Percentiles rank a stretch among this genome's conserved stretches.
Evolutionary conservation across 2,329 filamentous ascomycete genomes (phyloP).

Genomic region (Fusarium algeriense): DNA sequence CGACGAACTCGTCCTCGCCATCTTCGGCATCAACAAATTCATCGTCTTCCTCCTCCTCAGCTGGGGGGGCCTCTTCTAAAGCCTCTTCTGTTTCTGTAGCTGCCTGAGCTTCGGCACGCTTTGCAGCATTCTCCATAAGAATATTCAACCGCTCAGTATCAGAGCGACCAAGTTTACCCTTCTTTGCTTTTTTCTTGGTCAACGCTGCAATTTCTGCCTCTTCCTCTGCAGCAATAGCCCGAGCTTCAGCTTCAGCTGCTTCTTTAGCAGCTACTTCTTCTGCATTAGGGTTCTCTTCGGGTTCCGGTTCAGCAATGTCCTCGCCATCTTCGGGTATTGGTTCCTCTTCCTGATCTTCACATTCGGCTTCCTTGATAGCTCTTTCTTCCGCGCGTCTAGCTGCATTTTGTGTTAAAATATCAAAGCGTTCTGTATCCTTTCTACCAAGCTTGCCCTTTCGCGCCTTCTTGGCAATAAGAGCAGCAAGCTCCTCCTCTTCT

Average conservation of each 20-base stretch:
- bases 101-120: constrained; percentile 47
- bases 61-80: constrained; percentile 49
- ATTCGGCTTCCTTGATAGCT: constrained; percentile 28
- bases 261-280: constrained; percentile 39
- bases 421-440: constrained; percentile 43
- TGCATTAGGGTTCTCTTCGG: constrained; percentile 28
- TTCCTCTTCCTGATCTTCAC: constrained; percentile 20
- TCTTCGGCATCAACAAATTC: constrained; percentile 37
- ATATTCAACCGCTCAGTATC: constrained; percentile 41
- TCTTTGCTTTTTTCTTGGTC: constrained; percentile 56
- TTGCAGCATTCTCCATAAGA: constrained; percentile 43
- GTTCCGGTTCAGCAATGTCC: constrained; percentile 37
- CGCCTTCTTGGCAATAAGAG: constrained; percentile 31
- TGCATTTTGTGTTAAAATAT: constrained; percentile 31
- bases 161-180: constrained; percentile 42
- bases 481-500: constrained; percentile 38
- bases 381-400: constrained; percentile 30
- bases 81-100: constrained; percentile 37
- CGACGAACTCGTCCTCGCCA: constrained; percentile 15
- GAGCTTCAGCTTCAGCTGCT: constrained; percentile 48
- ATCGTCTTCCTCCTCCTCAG: constrained; percentile 48
- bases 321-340: constrained; percentile 36
- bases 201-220: constrained; percentile 53
- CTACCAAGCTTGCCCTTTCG: constrained; percentile 42
- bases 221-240: constrained; percentile 40